Evolutionary conservation across 805 yeast genomes (phyloP).

Genomic region (Zygosaccharomyces siamensis): DNA sequence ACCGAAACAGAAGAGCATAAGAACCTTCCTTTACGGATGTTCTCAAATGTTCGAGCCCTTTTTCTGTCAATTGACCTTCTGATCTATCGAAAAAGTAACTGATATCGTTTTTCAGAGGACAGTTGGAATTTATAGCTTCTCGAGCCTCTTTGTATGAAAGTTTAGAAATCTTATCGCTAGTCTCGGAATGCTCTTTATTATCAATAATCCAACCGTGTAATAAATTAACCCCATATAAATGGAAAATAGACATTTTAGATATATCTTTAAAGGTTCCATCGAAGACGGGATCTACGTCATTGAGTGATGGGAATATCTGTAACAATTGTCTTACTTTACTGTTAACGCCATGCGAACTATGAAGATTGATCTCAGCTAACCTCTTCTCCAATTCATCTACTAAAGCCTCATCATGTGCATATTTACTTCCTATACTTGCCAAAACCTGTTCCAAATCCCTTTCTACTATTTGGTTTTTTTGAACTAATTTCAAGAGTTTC

Average conservation of each 20-base stretch:
- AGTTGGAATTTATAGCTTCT: constrained; percentile 38
- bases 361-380: constrained; percentile 36
- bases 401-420: not conserved
- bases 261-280: constrained; percentile 54
- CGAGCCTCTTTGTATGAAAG: constrained; percentile 59
- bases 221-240: constrained; percentile 52
- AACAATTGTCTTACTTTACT: constrained; percentile 42
- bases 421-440: constrained; percentile 29
- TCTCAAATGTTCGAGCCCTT: constrained; percentile 52
- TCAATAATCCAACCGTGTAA: constrained; percentile 81
- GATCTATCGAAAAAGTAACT: constrained; percentile 53
- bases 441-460: constrained; percentile 44
- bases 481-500: constrained; percentile 32
- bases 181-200: constrained; percentile 34
- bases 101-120: constrained; percentile 31
- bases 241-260: constrained; percentile 52
- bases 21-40: constrained; percentile 46
- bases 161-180: constrained; percentile 35
- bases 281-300: constrained; percentile 65
- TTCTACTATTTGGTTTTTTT: constrained; percentile 33
- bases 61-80: constrained; percentile 68
- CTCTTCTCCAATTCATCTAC: not conserved
- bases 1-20: constrained; percentile 72
- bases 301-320: constrained; percentile 54
- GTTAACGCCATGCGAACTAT: constrained; percentile 28